A percentile compares a stretch with the other conserved stretches of the same genome.
Evolutionary conservation across 2,329 filamentous ascomycete genomes (phyloP).

Genomic region (Bimuria novae-zelandiae): DNA sequence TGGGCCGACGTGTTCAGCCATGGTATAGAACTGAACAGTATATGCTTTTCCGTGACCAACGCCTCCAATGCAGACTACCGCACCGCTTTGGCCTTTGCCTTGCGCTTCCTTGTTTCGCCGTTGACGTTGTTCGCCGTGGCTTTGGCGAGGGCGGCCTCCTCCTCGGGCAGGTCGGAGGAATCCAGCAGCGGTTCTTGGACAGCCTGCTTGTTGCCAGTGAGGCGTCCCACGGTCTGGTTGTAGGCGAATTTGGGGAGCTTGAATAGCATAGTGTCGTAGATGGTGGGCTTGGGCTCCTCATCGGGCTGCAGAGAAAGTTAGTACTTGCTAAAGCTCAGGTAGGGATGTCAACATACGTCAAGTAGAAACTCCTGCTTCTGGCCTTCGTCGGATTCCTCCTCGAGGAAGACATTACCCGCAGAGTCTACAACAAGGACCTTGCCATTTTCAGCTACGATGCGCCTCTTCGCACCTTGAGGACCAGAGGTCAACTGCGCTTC

Average conservation of each 20-base stretch:
- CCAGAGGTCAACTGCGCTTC: slow-evolving; percentile 58
- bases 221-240: slow-evolving; percentile 52
- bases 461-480: slow-evolving; percentile 78
- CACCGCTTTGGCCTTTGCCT: slow-evolving; percentile 32
- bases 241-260: slow-evolving; percentile 78
- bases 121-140: slow-evolving; percentile 52
- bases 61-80: slow-evolving; percentile 21
- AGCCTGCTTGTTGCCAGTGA: slow-evolving; percentile 47
- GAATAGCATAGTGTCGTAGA: slow-evolving; percentile 82
- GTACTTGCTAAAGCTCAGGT: not conserved
- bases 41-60: not conserved
- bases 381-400: slow-evolving; percentile 87
- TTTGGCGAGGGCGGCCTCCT: slow-evolving; percentile 47
- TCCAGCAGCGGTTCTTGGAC: slow-evolving; percentile 43
- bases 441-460: slow-evolving; percentile 90
- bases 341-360: slow-evolving; percentile 67
- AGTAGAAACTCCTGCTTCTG: slow-evolving; percentile 81
- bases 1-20: not conserved
- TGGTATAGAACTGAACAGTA: slow-evolving; percentile 5
- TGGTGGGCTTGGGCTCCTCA: slow-evolving; percentile 76
- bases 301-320: slow-evolving; percentile 62
- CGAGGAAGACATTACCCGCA: slow-evolving; percentile 89
- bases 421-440: slow-evolving; percentile 94
- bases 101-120: slow-evolving; percentile 51
- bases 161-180: slow-evolving; percentile 42